phyloP scores from a whole-genome alignment of 306 rosid species.

The Bauhinia variegata region DNA sequence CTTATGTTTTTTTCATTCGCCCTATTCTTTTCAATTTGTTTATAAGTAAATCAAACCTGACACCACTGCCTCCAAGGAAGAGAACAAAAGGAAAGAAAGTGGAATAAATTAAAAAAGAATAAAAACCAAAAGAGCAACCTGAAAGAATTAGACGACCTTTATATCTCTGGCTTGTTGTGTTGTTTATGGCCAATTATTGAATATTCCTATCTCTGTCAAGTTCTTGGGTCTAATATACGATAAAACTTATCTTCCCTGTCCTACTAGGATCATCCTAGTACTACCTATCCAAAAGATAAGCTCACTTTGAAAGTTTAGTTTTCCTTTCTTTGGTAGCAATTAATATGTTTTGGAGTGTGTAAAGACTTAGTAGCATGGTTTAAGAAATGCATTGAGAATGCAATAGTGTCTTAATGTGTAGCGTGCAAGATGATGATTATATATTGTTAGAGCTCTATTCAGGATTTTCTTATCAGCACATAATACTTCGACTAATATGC shows the following conservation, averaged over 20 bases:
- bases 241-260: conserved; percentile 6
- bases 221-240: background rate
- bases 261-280: background rate
- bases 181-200: background rate
- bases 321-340: background rate
- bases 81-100: conserved; percentile 16
- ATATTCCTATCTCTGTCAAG: background rate
- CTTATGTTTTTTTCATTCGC: background rate
- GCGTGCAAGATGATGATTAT: too few relatives aligned
- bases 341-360: too few relatives aligned
- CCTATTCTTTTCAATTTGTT: background rate
- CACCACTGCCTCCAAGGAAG: background rate
- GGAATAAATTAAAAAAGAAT: background rate
- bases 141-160: background rate
- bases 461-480: too few relatives aligned
- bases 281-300: background rate
- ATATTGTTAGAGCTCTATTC: too few relatives aligned
- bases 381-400: too few relatives aligned
- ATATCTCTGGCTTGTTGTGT: conserved; percentile 1
- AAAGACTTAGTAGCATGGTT: too few relatives aligned
- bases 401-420: too few relatives aligned
- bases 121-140: background rate
- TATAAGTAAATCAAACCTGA: too few relatives aligned
- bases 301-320: background rate
- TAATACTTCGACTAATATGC: too few relatives aligned